Percentiles rank a stretch among this genome's conserved stretches.
Conservation (phyloP, 345 rosid species). For the Heritiera littoralis region DNA sequence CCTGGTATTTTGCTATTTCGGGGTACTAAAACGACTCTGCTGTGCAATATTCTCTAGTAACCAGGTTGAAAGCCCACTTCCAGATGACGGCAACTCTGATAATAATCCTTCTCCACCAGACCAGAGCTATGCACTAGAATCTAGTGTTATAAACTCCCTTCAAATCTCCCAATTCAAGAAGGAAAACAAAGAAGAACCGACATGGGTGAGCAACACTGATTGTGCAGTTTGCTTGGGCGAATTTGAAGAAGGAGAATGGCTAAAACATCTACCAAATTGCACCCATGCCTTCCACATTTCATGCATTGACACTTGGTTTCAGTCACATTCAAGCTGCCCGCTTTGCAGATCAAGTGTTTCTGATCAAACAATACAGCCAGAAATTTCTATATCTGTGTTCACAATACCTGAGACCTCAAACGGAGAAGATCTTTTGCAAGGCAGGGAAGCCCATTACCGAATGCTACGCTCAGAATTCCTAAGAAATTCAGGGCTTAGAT, state of each 20-base stretch:
- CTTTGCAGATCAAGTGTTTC: slow-evolving; percentile 36
- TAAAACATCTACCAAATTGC: slow-evolving; percentile 38
- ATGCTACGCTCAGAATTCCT: slow-evolving; percentile 13
- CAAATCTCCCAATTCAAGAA: slow-evolving; percentile 35
- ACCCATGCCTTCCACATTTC: slow-evolving; percentile 38
- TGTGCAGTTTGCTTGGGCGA: slow-evolving; percentile 51
- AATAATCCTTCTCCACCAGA: slow-evolving; percentile 32
- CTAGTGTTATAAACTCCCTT: slow-evolving; percentile 28
- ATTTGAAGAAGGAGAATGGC: slow-evolving; percentile 43
- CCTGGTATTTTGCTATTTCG: slow-evolving; percentile 27
- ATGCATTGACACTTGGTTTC: slow-evolving; percentile 48
- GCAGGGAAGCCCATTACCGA: slow-evolving; percentile 17
- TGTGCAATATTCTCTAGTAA: slow-evolving; percentile 11
- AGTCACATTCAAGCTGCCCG: slow-evolving; percentile 43
- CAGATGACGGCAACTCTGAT: slow-evolving; percentile 21
- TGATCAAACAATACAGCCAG: slow-evolving; percentile 7
- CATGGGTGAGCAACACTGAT: slow-evolving; percentile 20
- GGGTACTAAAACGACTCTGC: slow-evolving; percentile 23
- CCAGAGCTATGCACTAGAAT: slow-evolving; percentile 36
- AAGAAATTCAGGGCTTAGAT: not conserved
- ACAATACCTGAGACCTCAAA: slow-evolving; percentile 20
- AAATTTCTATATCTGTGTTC: slow-evolving; percentile 17
- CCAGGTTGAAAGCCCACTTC: slow-evolving; percentile 17
- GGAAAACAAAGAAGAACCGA: slow-evolving; percentile 14
- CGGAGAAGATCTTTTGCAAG: slow-evolving; percentile 34